A percentile compares a stretch with the other conserved stretches of the same genome.
phyloP scores from a whole-genome alignment of 805 yeast genomes.

The Candida stauntonica region DNA sequence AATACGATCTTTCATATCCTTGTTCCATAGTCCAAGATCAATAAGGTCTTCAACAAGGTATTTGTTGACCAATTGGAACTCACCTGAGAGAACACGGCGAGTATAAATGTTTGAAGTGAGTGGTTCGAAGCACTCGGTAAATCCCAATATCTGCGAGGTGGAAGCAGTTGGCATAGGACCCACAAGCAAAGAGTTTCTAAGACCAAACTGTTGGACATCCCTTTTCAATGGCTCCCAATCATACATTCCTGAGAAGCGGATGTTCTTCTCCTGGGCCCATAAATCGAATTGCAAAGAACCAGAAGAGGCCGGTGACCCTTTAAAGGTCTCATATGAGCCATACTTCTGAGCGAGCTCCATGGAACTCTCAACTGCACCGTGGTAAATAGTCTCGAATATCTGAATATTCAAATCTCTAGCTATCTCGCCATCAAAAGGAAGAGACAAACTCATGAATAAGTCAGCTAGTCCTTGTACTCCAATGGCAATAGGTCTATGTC shows the following conservation, averaged over 20 bases:
- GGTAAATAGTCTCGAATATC: slow-evolving; percentile 94
- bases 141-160: slow-evolving; percentile 93
- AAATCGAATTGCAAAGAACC: slow-evolving; percentile 84
- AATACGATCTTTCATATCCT: slow-evolving; percentile 70
- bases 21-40: slow-evolving; percentile 79
- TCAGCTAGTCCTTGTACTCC: slow-evolving; percentile 98
- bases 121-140: slow-evolving; percentile 95
- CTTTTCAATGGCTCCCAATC: slow-evolving; percentile 78
- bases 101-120: slow-evolving; percentile 91
- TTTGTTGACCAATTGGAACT: slow-evolving; percentile 87
- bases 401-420: slow-evolving; percentile 75
- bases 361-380: slow-evolving; percentile 87
- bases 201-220: slow-evolving; percentile 56
- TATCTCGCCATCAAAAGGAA: slow-evolving; percentile 80
- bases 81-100: slow-evolving; percentile 90
- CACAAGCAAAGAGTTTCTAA: slow-evolving; percentile 82
- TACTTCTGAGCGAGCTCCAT: slow-evolving; percentile 65
- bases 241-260: slow-evolving; percentile 48
- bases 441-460: slow-evolving; percentile 68
- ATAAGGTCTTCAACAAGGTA: slow-evolving; percentile 79
- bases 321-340: slow-evolving; percentile 73
- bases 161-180: slow-evolving; percentile 99
- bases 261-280: slow-evolving; percentile 70
- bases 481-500: slow-evolving; percentile 89
- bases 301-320: slow-evolving; percentile 86